phyloP scores from a whole-genome alignment of 345 rosid genomes.

The Dimocarpus longan region DNA sequence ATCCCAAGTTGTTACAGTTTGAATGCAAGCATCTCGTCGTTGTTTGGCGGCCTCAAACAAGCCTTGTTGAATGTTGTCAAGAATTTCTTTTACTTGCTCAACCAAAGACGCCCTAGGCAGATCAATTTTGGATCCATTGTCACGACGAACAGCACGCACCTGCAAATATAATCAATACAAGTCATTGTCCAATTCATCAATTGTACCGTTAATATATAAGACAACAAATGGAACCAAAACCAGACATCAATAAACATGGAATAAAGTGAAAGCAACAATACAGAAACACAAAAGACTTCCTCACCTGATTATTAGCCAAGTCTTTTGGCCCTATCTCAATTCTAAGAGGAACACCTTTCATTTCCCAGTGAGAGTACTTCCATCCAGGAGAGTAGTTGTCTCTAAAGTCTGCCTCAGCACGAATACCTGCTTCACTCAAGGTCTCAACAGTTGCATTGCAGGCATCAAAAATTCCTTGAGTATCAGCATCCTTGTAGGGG shows the following conservation, averaged over 20 bases:
- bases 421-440: constrained; percentile 69
- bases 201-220: not conserved
- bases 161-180: constrained; percentile 31
- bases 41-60: constrained; percentile 67
- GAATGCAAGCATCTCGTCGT: constrained; percentile 73
- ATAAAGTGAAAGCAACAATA: constrained; percentile 3
- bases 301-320: constrained; percentile 78
- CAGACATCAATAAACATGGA: not conserved
- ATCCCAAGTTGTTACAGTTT: constrained; percentile 77
- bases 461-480: constrained; percentile 82
- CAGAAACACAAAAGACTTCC: not conserved
- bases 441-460: constrained; percentile 70
- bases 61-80: constrained; percentile 68
- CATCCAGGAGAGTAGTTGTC: constrained; percentile 97
- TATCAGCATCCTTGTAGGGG: constrained; percentile 93
- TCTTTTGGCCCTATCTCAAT: constrained; percentile 97
- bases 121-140: constrained; percentile 69
- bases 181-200: not conserved
- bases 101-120: constrained; percentile 59
- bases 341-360: constrained; percentile 97
- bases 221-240: constrained; percentile 2
- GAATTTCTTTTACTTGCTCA: constrained; percentile 55
- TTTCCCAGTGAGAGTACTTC: constrained; percentile 98
- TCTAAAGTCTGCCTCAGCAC: constrained; percentile 76
- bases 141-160: constrained; percentile 91